These are phyloP conservation scores for Monosiga brevicollis DNA, from an alignment of 78 protist genomes.

Conservation along the genomic window DNA sequence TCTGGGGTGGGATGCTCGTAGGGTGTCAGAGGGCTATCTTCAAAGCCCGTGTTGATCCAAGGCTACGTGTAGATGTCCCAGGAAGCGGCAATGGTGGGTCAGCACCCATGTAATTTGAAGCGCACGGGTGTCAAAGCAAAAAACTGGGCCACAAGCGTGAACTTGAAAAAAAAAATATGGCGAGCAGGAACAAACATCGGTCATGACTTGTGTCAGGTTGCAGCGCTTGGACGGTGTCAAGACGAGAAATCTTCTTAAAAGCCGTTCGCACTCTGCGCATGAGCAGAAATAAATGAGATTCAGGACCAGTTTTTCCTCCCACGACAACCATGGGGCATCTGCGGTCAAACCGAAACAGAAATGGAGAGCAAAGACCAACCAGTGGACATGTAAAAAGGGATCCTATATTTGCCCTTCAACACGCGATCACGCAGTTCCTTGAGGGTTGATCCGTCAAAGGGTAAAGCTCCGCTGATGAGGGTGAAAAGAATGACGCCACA, in stretches of 20 bases:
- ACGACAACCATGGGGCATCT: too few relatives aligned
- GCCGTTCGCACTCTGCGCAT: constrained; percentile 14
- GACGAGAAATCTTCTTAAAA: constrained; percentile 1
- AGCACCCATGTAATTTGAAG: too few relatives aligned
- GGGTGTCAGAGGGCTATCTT: background rate
- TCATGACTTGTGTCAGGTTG: constrained; percentile 1
- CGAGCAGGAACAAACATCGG: background rate
- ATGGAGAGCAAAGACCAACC: background rate
- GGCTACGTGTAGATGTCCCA: too few relatives aligned
- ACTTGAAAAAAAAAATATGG: too few relatives aligned
- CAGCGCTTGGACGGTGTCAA: constrained; percentile 13
- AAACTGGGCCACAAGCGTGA: too few relatives aligned
- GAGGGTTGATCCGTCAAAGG: constrained; percentile 93
- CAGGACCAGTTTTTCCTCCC: too few relatives aligned
- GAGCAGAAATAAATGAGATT: too few relatives aligned
- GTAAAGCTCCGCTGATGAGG: constrained; percentile 90
- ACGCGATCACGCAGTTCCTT: constrained; percentile 85
- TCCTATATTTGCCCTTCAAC: constrained; percentile 47
- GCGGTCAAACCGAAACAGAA: too few relatives aligned
- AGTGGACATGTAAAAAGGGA: constrained; percentile 42
- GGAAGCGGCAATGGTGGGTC: too few relatives aligned
- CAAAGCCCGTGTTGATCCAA: constrained; percentile 36
- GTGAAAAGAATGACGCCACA: constrained; percentile 80
- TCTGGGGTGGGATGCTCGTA: background rate
- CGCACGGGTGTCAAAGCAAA: too few relatives aligned